A percentile compares a stretch with the other conserved stretches of the same genome.
These are phyloP conservation scores for Waitea zeae DNA, from an alignment of 1,284 basidiomycete genomes.

Conservation along the genomic window DNA sequence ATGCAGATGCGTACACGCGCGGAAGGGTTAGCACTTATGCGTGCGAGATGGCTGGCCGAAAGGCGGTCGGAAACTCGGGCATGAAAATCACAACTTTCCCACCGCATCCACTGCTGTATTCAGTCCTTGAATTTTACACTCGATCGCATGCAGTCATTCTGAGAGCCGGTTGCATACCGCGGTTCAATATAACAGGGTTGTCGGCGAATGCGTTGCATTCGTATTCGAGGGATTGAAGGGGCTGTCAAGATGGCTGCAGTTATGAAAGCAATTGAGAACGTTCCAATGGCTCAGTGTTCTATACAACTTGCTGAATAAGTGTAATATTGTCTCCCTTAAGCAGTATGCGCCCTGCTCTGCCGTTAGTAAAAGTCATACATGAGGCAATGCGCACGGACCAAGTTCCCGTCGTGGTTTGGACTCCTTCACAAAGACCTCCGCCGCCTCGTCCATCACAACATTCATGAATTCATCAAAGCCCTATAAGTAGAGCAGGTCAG, in stretches of 20 bases:
- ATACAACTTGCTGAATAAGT: conserved; percentile 68
- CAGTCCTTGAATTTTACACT: too few species aligned
- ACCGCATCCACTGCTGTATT: too few species aligned
- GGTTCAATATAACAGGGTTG: too few species aligned
- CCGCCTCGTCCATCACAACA: conserved; percentile 88
- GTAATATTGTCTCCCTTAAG: conserved; percentile 96
- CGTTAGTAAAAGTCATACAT: not conserved
- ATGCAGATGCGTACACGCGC: conserved; percentile 29
- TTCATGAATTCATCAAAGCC: conserved; percentile 99
- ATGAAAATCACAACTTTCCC: too few species aligned
- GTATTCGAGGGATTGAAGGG: too few species aligned
- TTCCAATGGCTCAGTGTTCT: too few species aligned
- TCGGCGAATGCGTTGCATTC: too few species aligned
- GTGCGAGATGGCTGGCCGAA: conserved; percentile 54
- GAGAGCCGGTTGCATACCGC: too few species aligned
- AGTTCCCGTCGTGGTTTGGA: conserved; percentile 70
- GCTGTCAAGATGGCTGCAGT: too few species aligned
- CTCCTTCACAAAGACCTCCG: conserved; percentile 84
- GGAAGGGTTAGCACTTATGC: conserved; percentile 51
- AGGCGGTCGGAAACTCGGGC: too few species aligned
- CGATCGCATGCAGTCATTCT: too few species aligned
- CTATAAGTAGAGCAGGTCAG: conserved; percentile 23
- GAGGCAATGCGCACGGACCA: conserved; percentile 26
- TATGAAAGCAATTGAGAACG: too few species aligned
- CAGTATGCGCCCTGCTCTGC: conserved; percentile 63